phyloP scores from a whole-genome alignment of 805 yeast species.

The Komagataella pastoris region DNA sequence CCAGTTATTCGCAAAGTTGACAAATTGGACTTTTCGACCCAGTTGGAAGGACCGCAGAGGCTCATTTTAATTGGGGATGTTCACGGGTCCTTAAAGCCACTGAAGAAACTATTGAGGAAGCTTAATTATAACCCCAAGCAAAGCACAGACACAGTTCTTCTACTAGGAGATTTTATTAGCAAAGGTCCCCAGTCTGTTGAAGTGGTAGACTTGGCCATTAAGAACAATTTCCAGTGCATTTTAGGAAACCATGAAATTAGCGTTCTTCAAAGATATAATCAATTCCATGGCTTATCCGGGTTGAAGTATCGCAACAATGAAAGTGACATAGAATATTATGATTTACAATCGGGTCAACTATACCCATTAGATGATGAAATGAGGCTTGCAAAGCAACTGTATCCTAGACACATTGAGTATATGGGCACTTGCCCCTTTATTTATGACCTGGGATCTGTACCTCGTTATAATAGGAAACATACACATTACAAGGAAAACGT shows the following conservation, averaged over 20 bases:
- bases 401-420: slow-evolving; percentile 47
- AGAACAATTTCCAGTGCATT: slow-evolving; percentile 53
- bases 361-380: slow-evolving; percentile 23
- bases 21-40: slow-evolving; percentile 9
- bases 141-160: slow-evolving; percentile 40
- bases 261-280: slow-evolving; percentile 51
- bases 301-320: background rate
- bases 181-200: slow-evolving; percentile 71
- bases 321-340: background rate
- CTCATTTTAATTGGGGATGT: slow-evolving; percentile 74
- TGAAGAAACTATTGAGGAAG: slow-evolving; percentile 38
- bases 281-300: slow-evolving; percentile 32
- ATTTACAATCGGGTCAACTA: slow-evolving; percentile 5
- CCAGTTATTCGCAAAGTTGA: slow-evolving; percentile 14
- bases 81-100: slow-evolving; percentile 61
- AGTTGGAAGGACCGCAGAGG: slow-evolving; percentile 22
- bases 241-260: slow-evolving; percentile 85
- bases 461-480: slow-evolving; percentile 20
- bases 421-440: slow-evolving; percentile 54
- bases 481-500: slow-evolving; percentile 7
- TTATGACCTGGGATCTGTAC: slow-evolving; percentile 45
- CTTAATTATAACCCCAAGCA: slow-evolving; percentile 26
- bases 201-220: slow-evolving; percentile 53
- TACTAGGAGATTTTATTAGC: slow-evolving; percentile 76
- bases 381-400: slow-evolving; percentile 37